These are phyloP conservation scores for Fraxinus ornus DNA, from an alignment of 305 asterid species.

Conservation along the genomic window DNA sequence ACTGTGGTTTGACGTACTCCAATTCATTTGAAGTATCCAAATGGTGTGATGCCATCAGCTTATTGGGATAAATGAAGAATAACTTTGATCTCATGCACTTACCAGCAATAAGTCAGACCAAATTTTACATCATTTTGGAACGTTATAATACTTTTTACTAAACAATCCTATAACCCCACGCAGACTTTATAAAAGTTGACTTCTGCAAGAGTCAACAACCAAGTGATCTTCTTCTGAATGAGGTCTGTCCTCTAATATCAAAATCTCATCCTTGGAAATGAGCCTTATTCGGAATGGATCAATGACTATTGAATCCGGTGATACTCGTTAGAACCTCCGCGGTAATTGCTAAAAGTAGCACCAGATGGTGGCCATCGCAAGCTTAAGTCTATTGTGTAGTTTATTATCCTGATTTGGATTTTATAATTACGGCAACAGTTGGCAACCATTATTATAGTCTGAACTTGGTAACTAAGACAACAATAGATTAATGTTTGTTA, in stretches of 20 bases:
- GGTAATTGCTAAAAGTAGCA: neutral
- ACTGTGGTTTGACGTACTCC: neutral
- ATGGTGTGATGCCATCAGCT: neutral
- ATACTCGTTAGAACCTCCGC: neutral
- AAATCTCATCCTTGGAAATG: conserved; percentile 1
- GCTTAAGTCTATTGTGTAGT: neutral
- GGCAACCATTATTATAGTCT: neutral
- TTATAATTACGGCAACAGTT: neutral
- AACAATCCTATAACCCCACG: neutral
- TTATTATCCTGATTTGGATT: neutral
- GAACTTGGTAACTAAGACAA: neutral
- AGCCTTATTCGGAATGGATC: neutral
- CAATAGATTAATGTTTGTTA: conserved; percentile 2
- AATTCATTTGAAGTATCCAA: neutral
- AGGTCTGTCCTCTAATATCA: neutral
- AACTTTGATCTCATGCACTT: neutral
- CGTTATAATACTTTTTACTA: neutral
- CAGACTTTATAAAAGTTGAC: conserved; percentile 2
- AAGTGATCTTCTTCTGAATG: neutral
- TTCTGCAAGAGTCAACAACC: neutral
- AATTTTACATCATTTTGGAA: neutral
- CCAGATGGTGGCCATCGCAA: neutral
- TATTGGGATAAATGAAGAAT: neutral
- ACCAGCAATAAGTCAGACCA: neutral
- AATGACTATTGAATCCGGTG: neutral